Evolutionary conservation across 441 rosid genomes (phyloP).

Genomic region (Aleurites moluccanus): DNA sequence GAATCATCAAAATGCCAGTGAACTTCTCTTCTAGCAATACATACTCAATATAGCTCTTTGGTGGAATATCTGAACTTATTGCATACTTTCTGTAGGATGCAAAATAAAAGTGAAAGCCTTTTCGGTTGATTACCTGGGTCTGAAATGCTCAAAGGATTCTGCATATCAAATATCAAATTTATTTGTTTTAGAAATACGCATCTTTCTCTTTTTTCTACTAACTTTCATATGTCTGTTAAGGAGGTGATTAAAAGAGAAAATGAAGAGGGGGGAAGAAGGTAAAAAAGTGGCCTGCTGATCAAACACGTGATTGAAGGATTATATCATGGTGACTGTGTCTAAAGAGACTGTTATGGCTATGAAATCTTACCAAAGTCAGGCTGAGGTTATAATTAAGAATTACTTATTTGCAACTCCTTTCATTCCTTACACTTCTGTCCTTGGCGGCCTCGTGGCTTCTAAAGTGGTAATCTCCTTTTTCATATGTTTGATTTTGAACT

Average conservation of each 20-base stretch:
- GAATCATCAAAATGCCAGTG: slow-evolving; percentile 1
- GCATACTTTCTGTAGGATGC: background rate
- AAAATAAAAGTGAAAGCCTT: background rate
- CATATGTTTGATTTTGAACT: background rate
- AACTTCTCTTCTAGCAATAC: background rate
- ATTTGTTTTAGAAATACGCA: background rate
- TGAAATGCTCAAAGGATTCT: background rate
- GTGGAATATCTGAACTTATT: background rate
- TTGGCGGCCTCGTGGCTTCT: slow-evolving; percentile 50
- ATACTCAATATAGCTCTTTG: background rate
- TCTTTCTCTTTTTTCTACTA: background rate
- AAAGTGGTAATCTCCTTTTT: slow-evolving; percentile 42
- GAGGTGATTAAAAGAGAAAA: slow-evolving; percentile 23
- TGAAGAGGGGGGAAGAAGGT: slow-evolving; percentile 5
- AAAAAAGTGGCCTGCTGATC: slow-evolving; percentile 21
- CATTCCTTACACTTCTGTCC: slow-evolving; percentile 52
- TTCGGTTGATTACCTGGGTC: background rate
- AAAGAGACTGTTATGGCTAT: slow-evolving; percentile 46
- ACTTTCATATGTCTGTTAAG: slow-evolving; percentile 16
- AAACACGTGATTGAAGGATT: slow-evolving; percentile 18
- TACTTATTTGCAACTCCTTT: slow-evolving; percentile 54
- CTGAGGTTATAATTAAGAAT: slow-evolving; percentile 47
- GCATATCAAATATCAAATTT: background rate
- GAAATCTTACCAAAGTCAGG: slow-evolving; percentile 47
- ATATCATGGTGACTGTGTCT: slow-evolving; percentile 40